Conservation (phyloP, 1,284 basidiomycete species). For the Rhodotorula sp. region DNA sequence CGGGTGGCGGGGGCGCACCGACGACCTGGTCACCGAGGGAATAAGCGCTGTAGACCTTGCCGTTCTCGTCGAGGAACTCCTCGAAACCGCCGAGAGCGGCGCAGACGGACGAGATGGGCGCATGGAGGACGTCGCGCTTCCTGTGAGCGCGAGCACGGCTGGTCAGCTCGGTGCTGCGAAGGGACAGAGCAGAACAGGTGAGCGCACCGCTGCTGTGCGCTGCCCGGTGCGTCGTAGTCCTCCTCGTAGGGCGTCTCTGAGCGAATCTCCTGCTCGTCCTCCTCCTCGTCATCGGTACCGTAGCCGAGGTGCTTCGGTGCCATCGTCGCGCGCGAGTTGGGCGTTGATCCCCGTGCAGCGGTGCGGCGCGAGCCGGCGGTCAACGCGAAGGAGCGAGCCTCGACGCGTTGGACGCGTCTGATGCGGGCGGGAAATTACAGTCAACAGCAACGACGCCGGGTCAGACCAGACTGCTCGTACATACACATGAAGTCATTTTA, state of each 20-base stretch:
- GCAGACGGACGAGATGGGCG: constrained; percentile 42
- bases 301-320: constrained; percentile 28
- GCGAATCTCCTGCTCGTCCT: neutral
- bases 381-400: too few relatives aligned
- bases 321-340: neutral
- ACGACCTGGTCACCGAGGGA: constrained; percentile 46
- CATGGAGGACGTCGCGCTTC: constrained; percentile 34
- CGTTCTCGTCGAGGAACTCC: constrained; percentile 41
- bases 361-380: neutral
- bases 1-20: constrained; percentile 19
- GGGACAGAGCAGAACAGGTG: neutral
- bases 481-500: too few relatives aligned
- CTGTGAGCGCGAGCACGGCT: neutral
- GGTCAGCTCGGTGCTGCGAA: neutral
- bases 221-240: constrained; percentile 6
- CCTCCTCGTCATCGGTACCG: constrained; percentile 18
- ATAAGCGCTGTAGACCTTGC: constrained; percentile 42
- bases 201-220: constrained; percentile 19
- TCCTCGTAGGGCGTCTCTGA: neutral
- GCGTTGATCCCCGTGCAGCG: neutral
- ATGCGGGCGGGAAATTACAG: too few relatives aligned
- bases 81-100: constrained; percentile 46
- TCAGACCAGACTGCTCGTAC: too few relatives aligned
- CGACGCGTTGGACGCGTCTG: neutral
- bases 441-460: too few relatives aligned